Evolutionary conservation across 208 protist genomes (phyloP), one percentile per base, ranked within the genome.

Genomic region (Trypanosoma melophagium): DNA sequence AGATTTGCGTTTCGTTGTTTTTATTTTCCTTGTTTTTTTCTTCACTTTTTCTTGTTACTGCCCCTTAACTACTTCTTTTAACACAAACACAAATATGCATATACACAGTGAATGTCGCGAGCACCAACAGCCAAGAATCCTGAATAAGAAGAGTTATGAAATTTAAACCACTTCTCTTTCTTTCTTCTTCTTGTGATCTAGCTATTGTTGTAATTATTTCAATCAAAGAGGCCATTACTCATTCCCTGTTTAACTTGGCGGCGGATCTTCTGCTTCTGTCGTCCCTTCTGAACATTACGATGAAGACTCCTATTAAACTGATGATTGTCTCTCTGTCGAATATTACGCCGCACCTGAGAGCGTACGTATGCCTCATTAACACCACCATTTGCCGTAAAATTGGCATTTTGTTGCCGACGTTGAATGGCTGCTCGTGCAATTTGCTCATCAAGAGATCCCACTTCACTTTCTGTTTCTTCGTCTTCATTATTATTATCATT

Each of bases 251-350:
- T 94, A 9, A 94, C 51, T 77, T 94, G 79, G 0, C 79, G 79
- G 38, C 83, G 73, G 50, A 94, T 91, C 62, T 81, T 85, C 67
- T 83, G 77, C 83, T 95, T 95, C 41, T 89, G 77, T 5, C 86
- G 79, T 24, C 89, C 89, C 71, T 95, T 95, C 66, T 92, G 86
- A n/a, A 84, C 71, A 62, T 95, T 95, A 47, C 89, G 81, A 69
- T 92, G 83, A n/a, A 95, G 72, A n/a, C 79, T 53, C 13, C 67
- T 55, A 59, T 95, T 84, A 52, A 95, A 95, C 21, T 92, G 78
- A 19, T 71, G 74, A 76, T 92, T 92, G 54, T 89, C 81, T 22
- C 71, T 74, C 38, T 74, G 71, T 4, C 80, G 76, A 69, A 92
- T 74, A 44, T 74, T 69, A 41, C 80, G 80, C 22, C 83, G 79